Evolutionary conservation across 305 asterid genomes (phyloP), one percentile per base, ranked within the genome.

Genomic region (Solanum hybrid): DNA sequence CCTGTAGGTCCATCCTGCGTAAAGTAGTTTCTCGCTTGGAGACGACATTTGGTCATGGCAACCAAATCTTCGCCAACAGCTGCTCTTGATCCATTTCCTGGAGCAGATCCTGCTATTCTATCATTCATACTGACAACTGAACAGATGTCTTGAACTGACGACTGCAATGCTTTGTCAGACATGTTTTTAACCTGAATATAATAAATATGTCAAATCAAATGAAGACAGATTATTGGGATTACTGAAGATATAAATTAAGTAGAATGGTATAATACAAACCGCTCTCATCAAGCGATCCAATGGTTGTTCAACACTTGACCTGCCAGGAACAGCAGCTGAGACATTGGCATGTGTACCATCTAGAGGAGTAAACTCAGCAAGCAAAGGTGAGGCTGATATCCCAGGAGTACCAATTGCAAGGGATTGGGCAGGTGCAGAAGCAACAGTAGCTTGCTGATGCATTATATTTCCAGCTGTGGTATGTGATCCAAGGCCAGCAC

Each of bases 41-140:
- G 92, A 78, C 97, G 98, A 88, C 97, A 97, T 90, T 94, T 97
- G 71, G 99, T 97, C 98, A 95, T 94, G 75, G 98, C 98, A 92
- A 94, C 99, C 94, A 97, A 93, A 95, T 97, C 99, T 93, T 97
- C 99, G 71, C 99, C 99, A 24, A 96, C 97, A 64, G 98, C 99
- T 89, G 99, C 99, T 91, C 98, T 94, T 46, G 99, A 97, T 87
- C 98, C 99, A 95, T 96, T 97, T 57, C 98, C 98, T 16, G 99
- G 99, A 86, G 99, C 98, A 90, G 99, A 97, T 91, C 99, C 99
- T 61, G 99, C 98, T 81, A 96, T 95, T 92, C 98, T 96, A 92
- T 97, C 99, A 34, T 94, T 94, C 98, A 97, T 96, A 89, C 99
- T 97, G 91, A 97, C 97, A 89, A 97, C 98, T 26, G 99, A 97